These are phyloP conservation scores for Neonectria punicea DNA, from an alignment of 2,329 filamentous ascomycete genomes.

Conservation along the genomic window DNA sequence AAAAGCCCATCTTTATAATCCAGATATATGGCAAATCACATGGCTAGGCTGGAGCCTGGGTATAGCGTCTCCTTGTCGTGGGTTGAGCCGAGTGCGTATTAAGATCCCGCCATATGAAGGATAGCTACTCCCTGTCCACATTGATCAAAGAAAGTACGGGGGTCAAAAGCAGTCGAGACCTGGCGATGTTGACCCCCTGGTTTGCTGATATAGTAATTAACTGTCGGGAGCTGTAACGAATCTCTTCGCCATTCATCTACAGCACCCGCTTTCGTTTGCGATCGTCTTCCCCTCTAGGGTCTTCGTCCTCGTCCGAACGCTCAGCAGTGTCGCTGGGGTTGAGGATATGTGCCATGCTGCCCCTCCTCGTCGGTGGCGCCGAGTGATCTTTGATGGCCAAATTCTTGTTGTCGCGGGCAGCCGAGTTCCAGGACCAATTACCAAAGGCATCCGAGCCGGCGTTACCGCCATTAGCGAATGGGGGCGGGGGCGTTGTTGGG, in stretches of 20 bases:
- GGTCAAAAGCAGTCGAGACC: not conserved
- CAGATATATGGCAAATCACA: constrained; percentile 8
- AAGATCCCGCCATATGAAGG: not conserved
- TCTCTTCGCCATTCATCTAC: constrained; percentile 41
- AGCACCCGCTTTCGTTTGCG: constrained; percentile 71
- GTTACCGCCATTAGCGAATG: constrained; percentile 58
- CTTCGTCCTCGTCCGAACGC: constrained; percentile 66
- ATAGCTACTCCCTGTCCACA: not conserved
- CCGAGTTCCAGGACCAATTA: constrained; percentile 67
- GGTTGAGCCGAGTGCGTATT: not conserved
- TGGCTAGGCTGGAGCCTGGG: constrained; percentile 7
- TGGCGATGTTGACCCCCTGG: not conserved
- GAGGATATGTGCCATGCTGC: constrained; percentile 72
- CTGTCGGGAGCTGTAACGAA: not conserved
- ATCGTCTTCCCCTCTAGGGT: constrained; percentile 65
- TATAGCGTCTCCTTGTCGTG: not conserved
- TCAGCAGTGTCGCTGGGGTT: constrained; percentile 68
- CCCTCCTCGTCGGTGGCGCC: constrained; percentile 65
- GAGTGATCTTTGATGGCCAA: constrained; percentile 65
- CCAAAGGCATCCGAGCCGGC: constrained; percentile 59
- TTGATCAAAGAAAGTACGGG: not conserved
- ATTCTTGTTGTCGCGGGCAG: constrained; percentile 60
- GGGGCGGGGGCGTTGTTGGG: constrained; percentile 63
- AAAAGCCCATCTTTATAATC: constrained; percentile 12
- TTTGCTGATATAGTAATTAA: not conserved